phyloP scores from a whole-genome alignment of 2,329 filamentous ascomycete genomes.

The Cladosporium sp. region DNA sequence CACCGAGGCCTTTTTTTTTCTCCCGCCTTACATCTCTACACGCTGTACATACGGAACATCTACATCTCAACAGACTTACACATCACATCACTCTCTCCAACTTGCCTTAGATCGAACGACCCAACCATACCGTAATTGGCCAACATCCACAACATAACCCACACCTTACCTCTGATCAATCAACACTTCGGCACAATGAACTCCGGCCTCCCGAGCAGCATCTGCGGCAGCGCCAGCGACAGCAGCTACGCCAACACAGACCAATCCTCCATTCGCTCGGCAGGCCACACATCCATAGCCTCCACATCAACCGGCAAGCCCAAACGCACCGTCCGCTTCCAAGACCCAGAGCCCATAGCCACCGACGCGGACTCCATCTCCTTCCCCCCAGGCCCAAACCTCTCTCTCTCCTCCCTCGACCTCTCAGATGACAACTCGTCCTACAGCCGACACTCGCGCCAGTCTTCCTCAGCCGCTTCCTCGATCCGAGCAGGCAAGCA shows the following conservation, averaged over 20 bases:
- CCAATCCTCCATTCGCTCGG: constrained; percentile 6
- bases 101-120: neutral
- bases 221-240: constrained; percentile 12
- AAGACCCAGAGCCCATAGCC: neutral
- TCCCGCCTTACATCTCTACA: neutral
- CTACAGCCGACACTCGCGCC: neutral
- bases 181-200: neutral
- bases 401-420: constrained; percentile 3
- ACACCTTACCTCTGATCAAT: neutral
- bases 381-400: neutral
- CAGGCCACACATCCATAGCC: constrained; percentile 3
- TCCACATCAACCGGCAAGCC: constrained; percentile 6
- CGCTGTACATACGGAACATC: neutral
- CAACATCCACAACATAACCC: neutral
- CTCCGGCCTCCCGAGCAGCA: constrained; percentile 8
- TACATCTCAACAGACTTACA: neutral
- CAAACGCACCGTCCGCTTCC: constrained; percentile 10
- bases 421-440: neutral
- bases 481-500: constrained; percentile 2
- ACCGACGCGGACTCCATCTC: neutral
- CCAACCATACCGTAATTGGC: neutral
- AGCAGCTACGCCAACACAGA: constrained; percentile 6
- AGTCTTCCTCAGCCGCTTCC: neutral
- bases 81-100: neutral
- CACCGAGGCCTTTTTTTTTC: neutral